Conservation (phyloP, 257 asterid species). For the Solanum bulbocastanum region DNA sequence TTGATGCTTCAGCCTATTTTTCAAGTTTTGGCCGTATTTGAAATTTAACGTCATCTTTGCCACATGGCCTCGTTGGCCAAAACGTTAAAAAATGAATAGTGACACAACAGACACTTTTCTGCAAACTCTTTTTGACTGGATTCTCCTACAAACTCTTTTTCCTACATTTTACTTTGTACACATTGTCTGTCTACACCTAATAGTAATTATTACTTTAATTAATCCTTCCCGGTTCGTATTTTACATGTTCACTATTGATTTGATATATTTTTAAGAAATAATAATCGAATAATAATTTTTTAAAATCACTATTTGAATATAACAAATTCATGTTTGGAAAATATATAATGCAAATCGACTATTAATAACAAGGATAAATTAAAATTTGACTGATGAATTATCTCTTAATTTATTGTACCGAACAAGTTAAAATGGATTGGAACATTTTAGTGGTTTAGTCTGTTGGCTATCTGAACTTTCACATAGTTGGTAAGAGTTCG, state of each 20-base stretch:
- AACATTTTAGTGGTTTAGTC: too few relatives aligned
- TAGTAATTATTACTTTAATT: too few relatives aligned
- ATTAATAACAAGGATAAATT: too few relatives aligned
- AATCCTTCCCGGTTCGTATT: too few relatives aligned
- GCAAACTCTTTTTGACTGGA: conserved; percentile 20
- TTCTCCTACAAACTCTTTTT: neutral
- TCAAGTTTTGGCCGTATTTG: neutral
- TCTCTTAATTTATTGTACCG: neutral
- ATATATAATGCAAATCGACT: too few relatives aligned
- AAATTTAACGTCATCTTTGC: neutral
- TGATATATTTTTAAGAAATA: rapidly evolving
- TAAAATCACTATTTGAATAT: too few relatives aligned
- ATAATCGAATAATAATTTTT: too few relatives aligned
- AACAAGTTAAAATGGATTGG: too few relatives aligned
- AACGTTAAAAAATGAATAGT: neutral
- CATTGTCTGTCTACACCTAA: neutral
- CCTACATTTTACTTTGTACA: neutral
- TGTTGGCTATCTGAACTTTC: too few relatives aligned
- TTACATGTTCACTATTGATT: neutral
- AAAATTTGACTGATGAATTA: neutral
- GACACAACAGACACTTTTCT: conserved; percentile 7
- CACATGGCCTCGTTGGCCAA: neutral
- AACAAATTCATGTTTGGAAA: too few relatives aligned
- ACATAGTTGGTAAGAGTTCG: too few relatives aligned
- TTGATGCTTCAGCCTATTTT: neutral